Evolutionary conservation across 1,284 basidiomycete species (phyloP).

Genomic region (Termitomyces sp.): DNA sequence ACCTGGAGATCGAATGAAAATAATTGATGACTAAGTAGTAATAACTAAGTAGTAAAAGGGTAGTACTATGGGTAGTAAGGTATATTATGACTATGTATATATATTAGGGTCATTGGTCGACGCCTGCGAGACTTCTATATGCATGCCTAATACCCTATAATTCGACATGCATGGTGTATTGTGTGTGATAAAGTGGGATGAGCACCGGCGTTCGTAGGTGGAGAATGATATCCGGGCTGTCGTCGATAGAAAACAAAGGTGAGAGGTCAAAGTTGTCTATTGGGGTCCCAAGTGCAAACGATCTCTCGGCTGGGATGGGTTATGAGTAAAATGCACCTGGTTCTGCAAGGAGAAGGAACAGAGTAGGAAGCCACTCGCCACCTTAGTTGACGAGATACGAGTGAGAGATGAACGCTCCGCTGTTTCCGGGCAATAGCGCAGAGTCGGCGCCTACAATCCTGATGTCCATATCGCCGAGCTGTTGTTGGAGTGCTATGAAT

Average conservation of each 20-base stretch:
- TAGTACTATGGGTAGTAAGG: not conserved
- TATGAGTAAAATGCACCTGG: not conserved
- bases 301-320: not conserved
- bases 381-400: slow-evolving; percentile 10
- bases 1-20: not conserved
- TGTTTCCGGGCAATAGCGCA: not conserved
- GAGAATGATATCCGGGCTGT: not conserved
- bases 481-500: slow-evolving; percentile 7
- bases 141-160: not conserved
- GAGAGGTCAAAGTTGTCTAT: not conserved
- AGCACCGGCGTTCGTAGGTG: not conserved
- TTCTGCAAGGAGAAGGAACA: not conserved
- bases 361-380: not conserved
- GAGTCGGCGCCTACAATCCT: not conserved
- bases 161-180: not conserved
- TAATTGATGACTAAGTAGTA: not conserved
- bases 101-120: not conserved
- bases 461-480: slow-evolving; percentile 1
- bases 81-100: not conserved
- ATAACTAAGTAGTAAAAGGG: not conserved
- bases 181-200: not conserved
- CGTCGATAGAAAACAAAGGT: not conserved
- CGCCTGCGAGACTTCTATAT: not conserved
- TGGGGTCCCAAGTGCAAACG: not conserved
- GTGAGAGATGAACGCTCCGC: slow-evolving; percentile 7